Percentiles rank a stretch among this genome's conserved stretches.
Conservation (phyloP, 139 green algal species). For the Prasinococcaceae sp. region DNA sequence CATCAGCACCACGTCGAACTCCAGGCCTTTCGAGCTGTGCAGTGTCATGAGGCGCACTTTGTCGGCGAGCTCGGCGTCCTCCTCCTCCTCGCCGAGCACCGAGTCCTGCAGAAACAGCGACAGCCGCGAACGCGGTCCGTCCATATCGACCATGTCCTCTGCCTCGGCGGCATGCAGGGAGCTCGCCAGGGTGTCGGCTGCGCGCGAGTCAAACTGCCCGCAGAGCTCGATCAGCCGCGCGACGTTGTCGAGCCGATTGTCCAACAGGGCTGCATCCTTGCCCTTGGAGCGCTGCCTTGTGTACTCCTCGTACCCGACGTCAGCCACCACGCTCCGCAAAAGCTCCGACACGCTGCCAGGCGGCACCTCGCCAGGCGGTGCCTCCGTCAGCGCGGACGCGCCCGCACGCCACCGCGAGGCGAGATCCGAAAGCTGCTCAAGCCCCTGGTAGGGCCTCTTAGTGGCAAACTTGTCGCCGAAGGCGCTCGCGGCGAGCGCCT, state of each 20-base stretch:
- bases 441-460: no score
- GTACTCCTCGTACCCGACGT: conserved; percentile 18
- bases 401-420: no score
- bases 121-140: conserved; percentile 32
- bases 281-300: conserved; percentile 8
- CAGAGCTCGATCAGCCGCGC: neutral
- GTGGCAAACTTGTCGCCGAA: no score
- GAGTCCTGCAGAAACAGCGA: conserved; percentile 21
- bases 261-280: conserved; percentile 9
- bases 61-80: conserved; percentile 1
- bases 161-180: conserved; percentile 1
- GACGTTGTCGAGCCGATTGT: neutral
- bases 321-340: no score
- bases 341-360: no score
- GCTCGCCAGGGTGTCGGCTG: neutral
- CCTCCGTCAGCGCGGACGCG: no score
- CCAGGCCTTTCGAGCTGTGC: conserved; percentile 45
- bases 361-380: no score
- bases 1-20: conserved; percentile 41
- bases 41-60: conserved; percentile 40
- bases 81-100: conserved; percentile 10
- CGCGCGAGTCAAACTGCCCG: neutral
- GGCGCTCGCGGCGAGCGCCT: no score
- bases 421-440: no score
- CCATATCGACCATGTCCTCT: conserved; percentile 21